Base-by-base conservation (phyloP, 306 rosid genomes). In the Albizia julibrissin region DNA sequence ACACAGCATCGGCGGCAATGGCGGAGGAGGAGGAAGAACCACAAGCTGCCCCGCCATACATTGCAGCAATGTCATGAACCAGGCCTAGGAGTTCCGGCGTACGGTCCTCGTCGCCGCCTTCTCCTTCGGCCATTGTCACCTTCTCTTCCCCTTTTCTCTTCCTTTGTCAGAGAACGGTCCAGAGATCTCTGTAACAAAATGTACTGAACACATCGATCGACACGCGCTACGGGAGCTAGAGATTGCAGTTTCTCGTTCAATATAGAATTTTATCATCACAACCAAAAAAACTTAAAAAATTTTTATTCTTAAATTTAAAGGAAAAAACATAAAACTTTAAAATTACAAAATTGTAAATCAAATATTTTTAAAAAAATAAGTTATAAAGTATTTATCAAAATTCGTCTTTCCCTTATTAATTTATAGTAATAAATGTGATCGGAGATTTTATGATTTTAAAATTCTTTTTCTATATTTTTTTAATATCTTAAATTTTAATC, bases 41-140 rank as follows among this genome's bases (percentile, higher is more conserved):
- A 68, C 29, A 56, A n/a, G 52, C 46, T 33, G 64, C 39, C 1
- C 86, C 86, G 5, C 56, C 70, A 39, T 89, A 90, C 84, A 85
- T 85, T 26, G 84, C 83, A 54, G 84, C 77, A 67, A 95, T 88
- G 70, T 93, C 96, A 66, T 84, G 86, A 9, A 91, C 86, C 1
- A 95, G 85, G 40, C 75, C 67, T 5, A 91, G 89, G 1, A 88
- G 80, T 40, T 86, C 94, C 85, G 87, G 87, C 10, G 86, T 29
- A 33, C 79, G 80, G 85, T 91, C 93, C 14, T 82, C 85, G 79
- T 29, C 75, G 56, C 75, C 52, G 52, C 84, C 83, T 79, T 87
- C 56, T 14, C 78, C 89, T 83, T 90, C 92, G 89, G 94, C 90
- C 97, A 93, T 95, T 27, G 42, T 77, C 72, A 8, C 56, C 21